These are phyloP conservation scores for Drechslerella dactyloides DNA, from an alignment of 2,329 filamentous ascomycete species.

Conservation along the genomic window DNA sequence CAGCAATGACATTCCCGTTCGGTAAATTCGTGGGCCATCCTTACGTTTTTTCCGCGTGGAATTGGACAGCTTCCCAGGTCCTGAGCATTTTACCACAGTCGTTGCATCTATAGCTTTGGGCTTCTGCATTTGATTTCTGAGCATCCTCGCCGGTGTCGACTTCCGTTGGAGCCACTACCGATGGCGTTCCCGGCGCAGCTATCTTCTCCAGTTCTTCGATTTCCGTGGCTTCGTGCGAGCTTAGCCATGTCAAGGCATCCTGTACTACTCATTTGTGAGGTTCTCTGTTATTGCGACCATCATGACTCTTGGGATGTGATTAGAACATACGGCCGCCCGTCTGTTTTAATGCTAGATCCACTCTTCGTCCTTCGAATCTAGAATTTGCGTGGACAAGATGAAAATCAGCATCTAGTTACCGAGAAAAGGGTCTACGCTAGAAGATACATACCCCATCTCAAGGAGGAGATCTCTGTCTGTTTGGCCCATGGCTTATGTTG, in stretches of 20 bases:
- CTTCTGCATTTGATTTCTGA: constrained; percentile 69
- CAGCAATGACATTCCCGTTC: background rate
- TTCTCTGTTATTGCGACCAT: background rate
- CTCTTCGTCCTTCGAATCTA: constrained; percentile 77
- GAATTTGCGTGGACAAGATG: background rate
- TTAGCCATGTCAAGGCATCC: constrained; percentile 91
- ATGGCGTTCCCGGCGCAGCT: background rate
- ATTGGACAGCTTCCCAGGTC: constrained; percentile 79
- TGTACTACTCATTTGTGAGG: constrained; percentile 66
- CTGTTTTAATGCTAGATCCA: constrained; percentile 83
- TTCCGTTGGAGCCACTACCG: constrained; percentile 51
- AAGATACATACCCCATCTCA: constrained; percentile 65
- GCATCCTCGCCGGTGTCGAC: constrained; percentile 63
- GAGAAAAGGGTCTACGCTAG: background rate
- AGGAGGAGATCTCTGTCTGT: constrained; percentile 68
- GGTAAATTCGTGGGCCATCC: constrained; percentile 52
- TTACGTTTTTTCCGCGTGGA: constrained; percentile 85
- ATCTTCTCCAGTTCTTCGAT: constrained; percentile 74
- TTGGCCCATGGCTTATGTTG: constrained; percentile 61
- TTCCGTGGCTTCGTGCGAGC: constrained; percentile 85
- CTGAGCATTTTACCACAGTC: constrained; percentile 93
- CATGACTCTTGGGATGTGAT: constrained; percentile 19
- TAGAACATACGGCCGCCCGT: constrained; percentile 73
- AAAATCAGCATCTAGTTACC: background rate
- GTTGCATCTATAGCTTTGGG: constrained; percentile 86